Base-by-base conservation (phyloP, 2,329 filamentous ascomycete genomes). In the Cryphonectria radicalis region DNA sequence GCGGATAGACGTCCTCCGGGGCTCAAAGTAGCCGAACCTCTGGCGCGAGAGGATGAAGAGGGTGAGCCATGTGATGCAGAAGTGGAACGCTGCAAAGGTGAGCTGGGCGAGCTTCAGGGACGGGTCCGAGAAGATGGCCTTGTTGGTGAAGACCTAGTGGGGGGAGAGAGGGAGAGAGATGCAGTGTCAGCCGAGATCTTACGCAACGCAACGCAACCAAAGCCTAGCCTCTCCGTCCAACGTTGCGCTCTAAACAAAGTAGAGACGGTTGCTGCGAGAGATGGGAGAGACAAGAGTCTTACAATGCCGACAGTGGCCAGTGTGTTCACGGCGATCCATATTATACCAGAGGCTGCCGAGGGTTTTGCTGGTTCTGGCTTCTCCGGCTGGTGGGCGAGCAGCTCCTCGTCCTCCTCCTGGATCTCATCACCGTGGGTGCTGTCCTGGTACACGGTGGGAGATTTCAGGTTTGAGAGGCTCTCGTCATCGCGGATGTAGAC, bases 51-150 rank as follows among this genome's bases (percentile, higher is more conserved):
- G 83, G 60, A 86, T 79, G 77, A 84, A 90, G n/a, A 92, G 85
- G 13, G 90, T 90, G 3, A 88, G 76, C 80, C 86, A 90, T 37
- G 90, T 92, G 77, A 91, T 82, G 77, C 88, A 82, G 81, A 92
- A 92, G 80, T 92, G 90, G 80, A 92, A 91, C 68, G 88, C 84
- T 65, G 90, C 90, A 76, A 92, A 92, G 50, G 87, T 87, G 66
- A 91, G 85, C 79, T 92, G 90, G 72, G 85, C 86, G 42, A 89
- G 83, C 77, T 88, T 89, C 76, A 91, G 84, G 19, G 84, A 86
- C 22, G 87, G 86, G 73, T 91, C 87, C 35, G 87, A 87, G 81
- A 92, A 92, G 79, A 92, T 91, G 73, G 86, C 86, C 80, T 92
- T 92, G 82, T 92, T 92, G 59, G 88, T 90, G 78, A 92, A 92